A percentile compares a stretch with the other conserved stretches of the same genome.
Evolutionary conservation across 805 yeast genomes (phyloP).

Genomic region (Barnettozyma sp.): DNA sequence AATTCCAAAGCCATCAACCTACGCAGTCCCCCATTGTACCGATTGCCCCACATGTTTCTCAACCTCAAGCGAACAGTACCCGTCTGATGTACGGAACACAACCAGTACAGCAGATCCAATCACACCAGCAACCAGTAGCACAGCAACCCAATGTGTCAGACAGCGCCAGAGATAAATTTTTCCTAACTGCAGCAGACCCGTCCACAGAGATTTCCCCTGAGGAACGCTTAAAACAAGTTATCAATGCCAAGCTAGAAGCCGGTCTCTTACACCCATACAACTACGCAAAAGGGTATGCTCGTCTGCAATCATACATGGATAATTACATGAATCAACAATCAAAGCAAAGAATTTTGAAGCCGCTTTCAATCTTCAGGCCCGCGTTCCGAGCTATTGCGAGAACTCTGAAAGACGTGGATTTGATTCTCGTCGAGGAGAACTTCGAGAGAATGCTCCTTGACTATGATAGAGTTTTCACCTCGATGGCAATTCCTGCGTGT

Average conservation of each 20-base stretch:
- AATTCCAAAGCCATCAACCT: slow-evolving; percentile 11
- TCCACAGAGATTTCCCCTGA: slow-evolving; percentile 91
- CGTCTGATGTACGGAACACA: too few species aligned
- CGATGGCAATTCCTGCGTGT: slow-evolving; percentile 98
- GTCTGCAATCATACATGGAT: slow-evolving; percentile 88
- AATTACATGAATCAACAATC: slow-evolving; percentile 81
- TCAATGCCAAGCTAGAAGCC: slow-evolving; percentile 90
- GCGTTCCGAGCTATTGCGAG: slow-evolving; percentile 91
- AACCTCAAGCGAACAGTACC: slow-evolving; percentile 6
- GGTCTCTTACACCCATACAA: slow-evolving; percentile 89
- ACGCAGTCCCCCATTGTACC: slow-evolving; percentile 7
- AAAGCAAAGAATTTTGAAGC: slow-evolving; percentile 78
- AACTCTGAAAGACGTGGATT: slow-evolving; percentile 82
- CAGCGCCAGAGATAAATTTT: slow-evolving; percentile 86
- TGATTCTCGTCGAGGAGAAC: slow-evolving; percentile 86
- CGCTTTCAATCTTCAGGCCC: slow-evolving; percentile 79
- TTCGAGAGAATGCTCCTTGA: slow-evolving; percentile 91
- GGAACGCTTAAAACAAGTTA: slow-evolving; percentile 86
- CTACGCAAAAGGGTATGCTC: slow-evolving; percentile 88
- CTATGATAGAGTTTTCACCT: slow-evolving; percentile 90
- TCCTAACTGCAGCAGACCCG: slow-evolving; percentile 95
- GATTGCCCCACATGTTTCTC: slow-evolving; percentile 8
- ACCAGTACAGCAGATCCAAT: too few species aligned
- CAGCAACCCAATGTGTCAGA: slow-evolving; percentile 32
- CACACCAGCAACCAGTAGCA: slow-evolving; percentile 4